Evolutionary conservation across 2,329 filamentous ascomycete species (phyloP), one percentile per base, ranked within the genome.

Genomic region (Helotiales sp.): DNA sequence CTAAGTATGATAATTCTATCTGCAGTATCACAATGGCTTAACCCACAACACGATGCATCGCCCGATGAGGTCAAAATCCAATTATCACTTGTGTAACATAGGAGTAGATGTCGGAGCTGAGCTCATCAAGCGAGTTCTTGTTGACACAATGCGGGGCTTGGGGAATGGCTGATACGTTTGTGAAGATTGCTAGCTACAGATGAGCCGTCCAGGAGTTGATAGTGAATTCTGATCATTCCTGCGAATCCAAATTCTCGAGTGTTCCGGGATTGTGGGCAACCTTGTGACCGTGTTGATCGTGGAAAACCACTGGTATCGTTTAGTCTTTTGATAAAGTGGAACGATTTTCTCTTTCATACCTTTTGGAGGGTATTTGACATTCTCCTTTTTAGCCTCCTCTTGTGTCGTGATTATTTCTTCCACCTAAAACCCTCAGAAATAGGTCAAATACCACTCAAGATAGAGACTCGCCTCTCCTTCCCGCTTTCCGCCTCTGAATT

Each of bases 241-340:
- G 22, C 15, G 22, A 10, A 59, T 73, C 72, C 11, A 75, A 70
- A 69, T 78, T 74, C 68, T 78, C 70, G 2, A 81, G 58, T 24
- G 77, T 78, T 26, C 71, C 78, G 0, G 79, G 79, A 57, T 81
- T 80, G 65, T 81, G 78, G 11, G 79, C 75, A 40, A 81, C 79
- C 55, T 73, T 37, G 57, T 81, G 79, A 1, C 79, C 79, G 55
- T 80, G 77, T 69, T 80, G 79, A 66, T 81, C 79, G 7, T 76
- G 74, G 62, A 79, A 81, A 1, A 81, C 69, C 2, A 80, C 78
- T 78, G n/a, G 8, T 7, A 28, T 22, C 3, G 47, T 50, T 50
- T 22, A n/a, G 10, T 26, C 22, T 50, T 15, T 50, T 26, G 47
- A 50, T 50, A 40, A n/a, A n/a, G 7, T 8, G 20, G 43, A 40